Evolutionary conservation across 305 asterid species (phyloP), one percentile per base, ranked within the genome.

Genomic region (Rubia peregrina): DNA sequence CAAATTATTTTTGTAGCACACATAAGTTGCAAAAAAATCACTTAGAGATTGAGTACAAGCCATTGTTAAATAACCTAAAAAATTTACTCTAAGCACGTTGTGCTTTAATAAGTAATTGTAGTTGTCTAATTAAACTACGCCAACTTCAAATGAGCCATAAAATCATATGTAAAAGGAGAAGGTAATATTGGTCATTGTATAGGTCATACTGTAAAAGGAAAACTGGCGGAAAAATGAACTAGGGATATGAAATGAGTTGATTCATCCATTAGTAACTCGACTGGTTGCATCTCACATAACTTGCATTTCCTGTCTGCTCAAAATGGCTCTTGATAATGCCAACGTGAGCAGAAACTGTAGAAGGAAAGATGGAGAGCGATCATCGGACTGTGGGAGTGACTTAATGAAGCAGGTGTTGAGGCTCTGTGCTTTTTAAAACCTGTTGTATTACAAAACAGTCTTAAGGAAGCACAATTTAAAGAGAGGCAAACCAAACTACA

Each of bases 381-480:
- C 41, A 94, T 88, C 78, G 91, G 97, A 76, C 99, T 91, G 79
- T 91, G 99, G 33, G 99, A 87, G 81, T 94, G 98, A 79, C 96
- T 94, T 96, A 91, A 80, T 8, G 97, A 91, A 6, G 97, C 99
- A 64, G 97, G 97, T 1, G 99, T 97, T 8, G 99, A 88, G 51
- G 96, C 95, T 22, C 98, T 97, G 60, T 94, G 95, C 68, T 94
- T 94, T 68, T 94, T 94, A 85, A 94, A 94, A 89, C 93, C 98
- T 94, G 61, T 53, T 53, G 11, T 43, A 22, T 36, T 46, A 46
- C 16, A 40, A 48, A 44, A 33, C 7, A 61, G 14, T 9, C 30
- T n/a, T 5, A 64, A 24, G 59, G 21, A 24, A 40, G 40, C 44
- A 0, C 2, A 22, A 3, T 16, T 49, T 16, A 4, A 2, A 36